Evolutionary conservation across 495 filamentous ascomycete species (phyloP).

Genomic region (Cryomyces antarcticus): DNA sequence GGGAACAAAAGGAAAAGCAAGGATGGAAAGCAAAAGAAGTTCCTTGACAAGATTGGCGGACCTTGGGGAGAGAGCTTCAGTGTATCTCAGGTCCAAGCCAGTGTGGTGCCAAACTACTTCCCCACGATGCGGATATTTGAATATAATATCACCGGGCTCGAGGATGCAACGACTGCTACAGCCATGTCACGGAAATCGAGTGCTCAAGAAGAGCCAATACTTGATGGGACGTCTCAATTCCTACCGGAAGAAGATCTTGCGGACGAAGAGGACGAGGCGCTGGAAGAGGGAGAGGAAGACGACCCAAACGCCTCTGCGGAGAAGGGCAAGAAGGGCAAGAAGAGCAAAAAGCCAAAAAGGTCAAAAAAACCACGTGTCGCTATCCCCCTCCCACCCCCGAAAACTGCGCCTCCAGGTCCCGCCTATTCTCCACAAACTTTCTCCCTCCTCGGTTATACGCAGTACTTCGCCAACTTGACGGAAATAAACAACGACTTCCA

Average conservation of each 20-base stretch:
- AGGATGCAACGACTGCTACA: slow-evolving; percentile 9
- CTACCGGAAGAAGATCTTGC: too few relatives aligned
- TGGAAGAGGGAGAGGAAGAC: slow-evolving; percentile 2
- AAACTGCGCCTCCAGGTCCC: slow-evolving; percentile 58
- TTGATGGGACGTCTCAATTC: not conserved
- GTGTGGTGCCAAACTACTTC: slow-evolving; percentile 84
- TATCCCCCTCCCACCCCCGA: slow-evolving; percentile 52
- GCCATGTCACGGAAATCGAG: too few relatives aligned
- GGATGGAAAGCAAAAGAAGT: slow-evolving; percentile 17
- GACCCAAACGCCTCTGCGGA: slow-evolving; percentile 3
- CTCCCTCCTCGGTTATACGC: slow-evolving; percentile 55
- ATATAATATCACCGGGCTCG: slow-evolving; percentile 78
- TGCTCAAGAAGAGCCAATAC: not conserved
- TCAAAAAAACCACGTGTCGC: slow-evolving; percentile 39
- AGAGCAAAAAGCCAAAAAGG: slow-evolving; percentile 25
- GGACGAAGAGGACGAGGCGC: not conserved
- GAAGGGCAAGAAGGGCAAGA: slow-evolving; percentile 30
- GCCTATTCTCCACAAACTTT: slow-evolving; percentile 79
- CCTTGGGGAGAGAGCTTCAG: slow-evolving; percentile 71
- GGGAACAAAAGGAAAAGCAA: slow-evolving; percentile 25
- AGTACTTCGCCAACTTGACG: slow-evolving; percentile 89
- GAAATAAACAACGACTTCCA: slow-evolving; percentile 50
- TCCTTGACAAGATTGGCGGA: slow-evolving; percentile 49
- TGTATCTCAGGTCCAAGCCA: slow-evolving; percentile 57
- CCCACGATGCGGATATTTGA: slow-evolving; percentile 71